Percentiles rank a stretch among this genome's conserved stretches.
Conservation (phyloP, 305 asterid genomes). For the Solanum aculeatissimum region DNA sequence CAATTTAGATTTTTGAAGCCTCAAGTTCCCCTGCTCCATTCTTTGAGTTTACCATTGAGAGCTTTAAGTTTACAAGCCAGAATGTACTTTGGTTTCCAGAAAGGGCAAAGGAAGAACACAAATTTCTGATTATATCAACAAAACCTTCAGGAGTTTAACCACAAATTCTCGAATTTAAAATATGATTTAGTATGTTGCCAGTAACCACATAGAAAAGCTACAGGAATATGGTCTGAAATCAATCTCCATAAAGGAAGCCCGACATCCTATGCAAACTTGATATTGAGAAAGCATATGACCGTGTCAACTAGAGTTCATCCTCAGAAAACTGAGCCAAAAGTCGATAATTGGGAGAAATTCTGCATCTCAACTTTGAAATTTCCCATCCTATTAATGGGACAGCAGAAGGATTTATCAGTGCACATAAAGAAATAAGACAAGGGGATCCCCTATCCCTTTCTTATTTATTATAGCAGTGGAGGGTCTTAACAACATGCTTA, state of each 20-base stretch:
- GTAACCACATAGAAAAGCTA: not conserved
- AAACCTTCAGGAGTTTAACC: not conserved
- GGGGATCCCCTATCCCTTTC: not conserved
- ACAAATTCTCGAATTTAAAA: not conserved
- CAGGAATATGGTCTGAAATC: not conserved
- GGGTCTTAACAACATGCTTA: not conserved
- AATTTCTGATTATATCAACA: not conserved
- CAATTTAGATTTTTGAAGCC: not conserved
- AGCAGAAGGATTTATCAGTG: not conserved
- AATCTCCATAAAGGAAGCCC: not conserved
- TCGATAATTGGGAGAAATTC: not conserved
- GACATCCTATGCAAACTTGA: not conserved
- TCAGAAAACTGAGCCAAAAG: not conserved
- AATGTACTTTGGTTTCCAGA: not conserved
- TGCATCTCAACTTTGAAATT: not conserved
- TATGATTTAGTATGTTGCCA: not conserved
- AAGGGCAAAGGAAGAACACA: not conserved
- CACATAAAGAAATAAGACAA: not conserved
- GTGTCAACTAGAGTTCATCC: not conserved
- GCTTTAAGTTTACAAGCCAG: not conserved
- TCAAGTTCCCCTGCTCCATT: not conserved
- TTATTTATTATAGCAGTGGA: not conserved
- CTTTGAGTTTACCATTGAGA: not conserved
- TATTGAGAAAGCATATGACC: not conserved
- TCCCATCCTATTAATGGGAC: not conserved